Base-by-base conservation (phyloP, 495 filamentous ascomycete species). In the Aspergillus asperescens region DNA sequence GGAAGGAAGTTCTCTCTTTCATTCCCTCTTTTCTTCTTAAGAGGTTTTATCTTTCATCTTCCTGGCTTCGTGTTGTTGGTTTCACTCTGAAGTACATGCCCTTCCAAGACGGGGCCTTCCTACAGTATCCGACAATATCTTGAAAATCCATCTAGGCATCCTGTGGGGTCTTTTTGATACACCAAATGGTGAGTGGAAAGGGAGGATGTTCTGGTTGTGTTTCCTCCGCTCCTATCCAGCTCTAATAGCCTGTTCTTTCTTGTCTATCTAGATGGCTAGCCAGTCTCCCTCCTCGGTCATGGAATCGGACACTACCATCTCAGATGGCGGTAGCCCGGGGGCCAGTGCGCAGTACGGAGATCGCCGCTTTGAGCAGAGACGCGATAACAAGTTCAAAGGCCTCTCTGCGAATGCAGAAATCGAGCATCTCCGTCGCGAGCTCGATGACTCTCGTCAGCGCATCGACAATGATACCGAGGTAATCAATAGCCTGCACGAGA, bases 401-500 rank as follows among this genome's bases (percentile, higher is more conserved):
- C 12, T 13, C 34, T 27, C 29, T 5, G 46, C 16, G 28, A 16
- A 2, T 7, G 5, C 12, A 34, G 28, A 24, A 19, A 35, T 51
- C 3, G 20, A 47, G 6, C 29, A 23, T 24, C 24, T 56, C 32
- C 25, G 50, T 6, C 16, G 20, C 19, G 44, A 53, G 29, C 38
- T 58, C 18, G 25, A 44, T 3, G 50, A 54, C 10, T 18, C 50
- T 5, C 50, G 13, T 2, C n/a, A 15, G n/a, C 56, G 39, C 10
- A 47, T 50, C n/a, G 50, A 37, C n/a, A 38, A 22, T 18, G 48
- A 55, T 16, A 39, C 40, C 5, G 50, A 43, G 4, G 42, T 44
- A 3, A 56, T 62, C 29, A 37, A 23, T 27, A 48, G 34, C 1
- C 56, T 61, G 16, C 38, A 59, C 4, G 16, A 29, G 12, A 51